Percentiles rank a stretch among this genome's conserved stretches.
phyloP scores from a whole-genome alignment of 108 stramenopile species.

The Cyclostephanos invisitatus region DNA sequence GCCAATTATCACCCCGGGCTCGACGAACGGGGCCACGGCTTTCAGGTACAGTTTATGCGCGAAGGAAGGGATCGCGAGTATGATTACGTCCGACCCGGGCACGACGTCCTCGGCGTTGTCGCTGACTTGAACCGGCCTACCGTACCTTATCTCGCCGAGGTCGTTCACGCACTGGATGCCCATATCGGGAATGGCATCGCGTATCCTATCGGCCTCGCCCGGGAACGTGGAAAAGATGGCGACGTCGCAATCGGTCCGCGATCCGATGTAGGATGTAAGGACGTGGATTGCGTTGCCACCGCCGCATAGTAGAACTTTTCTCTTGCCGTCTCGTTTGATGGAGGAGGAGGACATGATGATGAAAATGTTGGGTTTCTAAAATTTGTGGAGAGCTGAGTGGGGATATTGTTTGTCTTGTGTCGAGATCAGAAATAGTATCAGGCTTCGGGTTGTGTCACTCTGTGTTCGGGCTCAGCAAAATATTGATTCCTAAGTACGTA shows the following conservation, averaged over 20 bases:
- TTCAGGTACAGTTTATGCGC: conserved; percentile 51
- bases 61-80: conserved; percentile 55
- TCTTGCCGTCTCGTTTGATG: conserved; percentile 11
- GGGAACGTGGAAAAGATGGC: conserved; percentile 49
- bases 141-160: conserved; percentile 44
- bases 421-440: too few species aligned
- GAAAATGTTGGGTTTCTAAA: not conserved
- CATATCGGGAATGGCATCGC: conserved; percentile 42
- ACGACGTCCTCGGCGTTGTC: conserved; percentile 37
- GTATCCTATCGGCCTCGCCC: conserved; percentile 52
- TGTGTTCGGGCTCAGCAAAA: too few species aligned
- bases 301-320: conserved; percentile 53
- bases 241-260: conserved; percentile 33
- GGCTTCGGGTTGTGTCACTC: too few species aligned
- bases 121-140: conserved; percentile 36
- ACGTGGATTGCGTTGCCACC: conserved; percentile 65
- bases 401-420: too few species aligned
- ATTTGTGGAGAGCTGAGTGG: too few species aligned
- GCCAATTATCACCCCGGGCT: conserved; percentile 47
- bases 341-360: not conserved
- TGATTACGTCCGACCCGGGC: conserved; percentile 34
- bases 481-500: too few species aligned
- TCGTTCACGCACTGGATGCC: conserved; percentile 55
- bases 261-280: conserved; percentile 31
- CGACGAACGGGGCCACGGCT: conserved; percentile 45